A percentile compares a stretch with the other conserved stretches of the same genome.
Evolutionary conservation across 1,139 yeast species (phyloP).

Genomic region (Blastobotrys indianensis): DNA sequence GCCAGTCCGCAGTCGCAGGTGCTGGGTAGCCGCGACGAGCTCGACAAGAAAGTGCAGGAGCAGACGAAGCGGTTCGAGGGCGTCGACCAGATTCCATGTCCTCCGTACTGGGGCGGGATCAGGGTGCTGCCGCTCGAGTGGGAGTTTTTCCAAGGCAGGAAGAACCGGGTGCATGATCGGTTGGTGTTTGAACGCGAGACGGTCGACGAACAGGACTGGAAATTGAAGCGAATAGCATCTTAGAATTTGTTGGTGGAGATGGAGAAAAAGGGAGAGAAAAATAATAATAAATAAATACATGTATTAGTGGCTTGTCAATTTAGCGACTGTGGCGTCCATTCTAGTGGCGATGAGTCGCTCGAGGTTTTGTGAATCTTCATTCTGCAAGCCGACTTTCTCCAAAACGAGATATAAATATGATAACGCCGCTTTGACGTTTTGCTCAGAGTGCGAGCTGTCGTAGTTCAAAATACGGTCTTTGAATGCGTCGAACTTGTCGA

Average conservation of each 20-base stretch:
- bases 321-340: conserved; percentile 8
- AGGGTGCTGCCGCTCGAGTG: conserved; percentile 81
- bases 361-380: background rate
- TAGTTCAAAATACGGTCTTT: background rate
- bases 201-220: conserved; percentile 47
- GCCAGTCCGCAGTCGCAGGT: conserved; percentile 80
- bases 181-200: conserved; percentile 59
- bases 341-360: background rate
- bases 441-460: background rate
- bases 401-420: conserved; percentile 9
- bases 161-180: conserved; percentile 86
- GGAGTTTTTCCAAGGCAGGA: conserved; percentile 97
- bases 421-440: conserved; percentile 5
- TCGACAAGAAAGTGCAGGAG: conserved; percentile 47
- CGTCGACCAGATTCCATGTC: conserved; percentile 66
- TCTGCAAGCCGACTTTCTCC: background rate
- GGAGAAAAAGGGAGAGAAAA: background rate
- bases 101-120: conserved; percentile 94
- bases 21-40: conserved; percentile 52
- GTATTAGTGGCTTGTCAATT: background rate
- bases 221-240: conserved; percentile 68
- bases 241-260: conserved; percentile 24
- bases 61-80: conserved; percentile 54
- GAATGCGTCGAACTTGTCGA: background rate
- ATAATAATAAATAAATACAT: background rate